Conservation (phyloP, 331 rosid species). For the Erythrophleum ivorense region DNA sequence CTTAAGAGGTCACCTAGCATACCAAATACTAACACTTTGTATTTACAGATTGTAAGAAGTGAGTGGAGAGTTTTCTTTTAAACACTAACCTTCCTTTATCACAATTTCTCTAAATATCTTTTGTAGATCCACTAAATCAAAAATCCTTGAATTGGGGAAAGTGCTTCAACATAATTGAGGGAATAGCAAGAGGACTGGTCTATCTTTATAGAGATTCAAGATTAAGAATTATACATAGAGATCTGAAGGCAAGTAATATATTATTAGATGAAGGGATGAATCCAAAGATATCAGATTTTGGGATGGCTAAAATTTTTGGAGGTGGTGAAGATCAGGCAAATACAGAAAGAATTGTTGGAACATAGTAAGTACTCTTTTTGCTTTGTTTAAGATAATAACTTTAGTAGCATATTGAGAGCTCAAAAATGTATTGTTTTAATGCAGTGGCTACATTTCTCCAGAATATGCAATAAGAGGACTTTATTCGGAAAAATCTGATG, state of each 20-base stretch:
- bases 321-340: constrained; percentile 31
- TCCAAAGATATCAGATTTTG: constrained; percentile 38
- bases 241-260: no score
- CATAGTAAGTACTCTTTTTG: neutral
- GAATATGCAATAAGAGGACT: constrained; percentile 52
- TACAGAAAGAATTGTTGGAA: neutral
- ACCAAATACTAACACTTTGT: no score
- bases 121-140: no score
- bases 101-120: neutral
- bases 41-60: no score
- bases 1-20: no score
- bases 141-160: no score
- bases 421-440: neutral
- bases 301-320: constrained; percentile 42
- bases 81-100: neutral
- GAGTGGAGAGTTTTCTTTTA: no score
- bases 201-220: no score
- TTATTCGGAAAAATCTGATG: constrained; percentile 59
- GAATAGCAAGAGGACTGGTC: no score
- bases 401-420: no score
- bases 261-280: constrained; percentile 17
- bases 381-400: neutral
- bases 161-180: no score
- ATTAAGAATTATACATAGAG: no score
- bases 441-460: constrained; percentile 48